phyloP scores from a whole-genome alignment of 2,329 filamentous ascomycete genomes.

The Fusarium abutilonis region DNA sequence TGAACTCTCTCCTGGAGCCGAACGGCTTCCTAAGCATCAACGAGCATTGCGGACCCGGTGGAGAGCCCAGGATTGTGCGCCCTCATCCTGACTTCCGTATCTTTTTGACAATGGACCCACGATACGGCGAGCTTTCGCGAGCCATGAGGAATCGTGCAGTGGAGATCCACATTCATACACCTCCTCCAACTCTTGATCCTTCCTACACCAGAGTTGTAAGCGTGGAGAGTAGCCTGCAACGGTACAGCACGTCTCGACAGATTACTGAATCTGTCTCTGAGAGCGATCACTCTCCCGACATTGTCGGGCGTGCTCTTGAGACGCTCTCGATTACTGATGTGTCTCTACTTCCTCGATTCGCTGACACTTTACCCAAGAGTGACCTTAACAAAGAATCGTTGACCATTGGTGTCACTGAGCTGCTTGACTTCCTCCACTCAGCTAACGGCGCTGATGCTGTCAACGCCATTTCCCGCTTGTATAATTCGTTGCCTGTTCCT shows the following conservation, averaged over 20 bases:
- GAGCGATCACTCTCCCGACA: conserved; percentile 37
- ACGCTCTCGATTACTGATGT: conserved; percentile 60
- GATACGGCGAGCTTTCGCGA: conserved; percentile 90
- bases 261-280: conserved; percentile 45
- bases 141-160: conserved; percentile 96
- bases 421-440: conserved; percentile 49
- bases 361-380: conserved; percentile 37
- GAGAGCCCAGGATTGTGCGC: conserved; percentile 79
- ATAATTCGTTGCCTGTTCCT: conserved; percentile 47
- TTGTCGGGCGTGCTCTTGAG: conserved; percentile 55
- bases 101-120: conserved; percentile 92
- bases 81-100: conserved; percentile 90
- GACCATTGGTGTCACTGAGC: conserved; percentile 34
- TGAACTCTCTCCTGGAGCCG: conserved; percentile 94
- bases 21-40: conserved; percentile 90
- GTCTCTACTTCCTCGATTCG: conserved; percentile 50
- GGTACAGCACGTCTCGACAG: conserved; percentile 55
- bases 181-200: conserved; percentile 47
- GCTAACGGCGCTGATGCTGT: conserved; percentile 44
- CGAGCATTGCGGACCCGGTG: conserved; percentile 86
- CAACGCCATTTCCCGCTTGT: conserved; percentile 51
- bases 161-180: conserved; percentile 79
- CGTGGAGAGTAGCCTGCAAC: conserved; percentile 61
- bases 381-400: conserved; percentile 11
- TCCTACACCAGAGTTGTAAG: conserved; percentile 55